These are phyloP conservation scores for Cladosporium sp. DNA, from an alignment of 2,329 filamentous ascomycete genomes.

Conservation along the genomic window DNA sequence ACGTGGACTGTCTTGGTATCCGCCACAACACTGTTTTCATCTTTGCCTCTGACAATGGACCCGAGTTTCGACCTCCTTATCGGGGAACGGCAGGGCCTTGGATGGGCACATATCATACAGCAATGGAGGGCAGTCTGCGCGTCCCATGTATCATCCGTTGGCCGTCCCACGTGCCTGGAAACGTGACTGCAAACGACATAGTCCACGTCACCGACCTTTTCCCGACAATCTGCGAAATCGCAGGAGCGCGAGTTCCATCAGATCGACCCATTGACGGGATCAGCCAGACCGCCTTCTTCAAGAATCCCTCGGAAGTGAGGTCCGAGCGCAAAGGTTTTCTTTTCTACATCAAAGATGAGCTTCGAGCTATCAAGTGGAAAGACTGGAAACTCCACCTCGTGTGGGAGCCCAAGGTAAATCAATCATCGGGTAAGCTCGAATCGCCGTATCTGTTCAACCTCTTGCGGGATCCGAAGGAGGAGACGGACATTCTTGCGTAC, in stretches of 20 bases:
- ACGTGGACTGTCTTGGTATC: neutral
- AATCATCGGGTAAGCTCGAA: constrained; percentile 11
- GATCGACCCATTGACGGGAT: constrained; percentile 11
- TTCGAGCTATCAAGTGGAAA: constrained; percentile 12
- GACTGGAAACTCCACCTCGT: constrained; percentile 15
- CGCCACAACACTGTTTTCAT: neutral
- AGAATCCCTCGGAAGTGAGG: neutral
- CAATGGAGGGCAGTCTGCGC: neutral
- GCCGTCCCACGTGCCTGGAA: neutral
- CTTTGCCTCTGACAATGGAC: neutral
- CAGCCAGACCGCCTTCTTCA: constrained; percentile 7
- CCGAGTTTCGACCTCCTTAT: neutral
- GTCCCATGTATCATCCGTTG: neutral
- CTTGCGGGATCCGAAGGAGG: constrained; percentile 13
- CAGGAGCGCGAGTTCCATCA: neutral
- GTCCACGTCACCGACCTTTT: neutral
- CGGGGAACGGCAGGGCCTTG: neutral
- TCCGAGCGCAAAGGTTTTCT: constrained; percentile 11
- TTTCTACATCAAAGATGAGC: constrained; percentile 14
- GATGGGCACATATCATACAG: neutral
- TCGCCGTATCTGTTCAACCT: constrained; percentile 14
- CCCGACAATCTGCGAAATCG: constrained; percentile 8
- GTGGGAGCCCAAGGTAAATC: constrained; percentile 13
- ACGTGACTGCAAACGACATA: neutral
- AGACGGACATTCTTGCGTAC: constrained; percentile 11